phyloP scores from a whole-genome alignment of 2,329 filamentous ascomycete species.

The Cladosporium sp. region DNA sequence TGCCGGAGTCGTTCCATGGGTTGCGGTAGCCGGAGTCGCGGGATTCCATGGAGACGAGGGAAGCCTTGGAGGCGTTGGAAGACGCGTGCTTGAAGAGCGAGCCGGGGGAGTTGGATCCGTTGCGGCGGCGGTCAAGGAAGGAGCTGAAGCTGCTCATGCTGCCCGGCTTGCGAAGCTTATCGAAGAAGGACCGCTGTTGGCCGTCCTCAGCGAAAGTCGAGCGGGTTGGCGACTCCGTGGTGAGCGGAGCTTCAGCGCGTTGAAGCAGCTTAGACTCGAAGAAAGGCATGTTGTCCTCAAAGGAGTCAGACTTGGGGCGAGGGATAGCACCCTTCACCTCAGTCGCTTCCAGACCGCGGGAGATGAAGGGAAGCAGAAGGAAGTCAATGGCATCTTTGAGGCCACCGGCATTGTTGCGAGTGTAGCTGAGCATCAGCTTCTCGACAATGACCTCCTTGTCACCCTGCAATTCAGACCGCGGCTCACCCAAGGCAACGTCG shows the following conservation, averaged over 20 bases:
- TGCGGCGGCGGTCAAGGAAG: constrained; percentile 94
- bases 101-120: constrained; percentile 68
- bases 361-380: constrained; percentile 76
- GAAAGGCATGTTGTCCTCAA: constrained; percentile 92
- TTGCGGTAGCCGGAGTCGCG: constrained; percentile 92
- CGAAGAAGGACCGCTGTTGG: constrained; percentile 77
- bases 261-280: constrained; percentile 96
- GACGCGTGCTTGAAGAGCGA: constrained; percentile 79
- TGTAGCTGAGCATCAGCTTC: constrained; percentile 58
- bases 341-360: constrained; percentile 78
- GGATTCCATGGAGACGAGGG: constrained; percentile 91
- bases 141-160: constrained; percentile 92
- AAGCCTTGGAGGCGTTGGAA: constrained; percentile 90
- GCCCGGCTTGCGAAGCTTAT: constrained; percentile 87
- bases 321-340: constrained; percentile 92
- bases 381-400: constrained; percentile 95
- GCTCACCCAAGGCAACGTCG: constrained; percentile 64
- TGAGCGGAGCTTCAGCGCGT: constrained; percentile 70
- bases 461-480: constrained; percentile 38
- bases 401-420: constrained; percentile 92
- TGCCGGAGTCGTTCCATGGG: constrained; percentile 95
- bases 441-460: constrained; percentile 38
- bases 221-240: constrained; percentile 83
- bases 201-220: constrained; percentile 78
- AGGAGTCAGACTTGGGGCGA: constrained; percentile 97